phyloP scores from a whole-genome alignment of 352 stramenopile genomes.

The Phytophthora citrophthora region DNA sequence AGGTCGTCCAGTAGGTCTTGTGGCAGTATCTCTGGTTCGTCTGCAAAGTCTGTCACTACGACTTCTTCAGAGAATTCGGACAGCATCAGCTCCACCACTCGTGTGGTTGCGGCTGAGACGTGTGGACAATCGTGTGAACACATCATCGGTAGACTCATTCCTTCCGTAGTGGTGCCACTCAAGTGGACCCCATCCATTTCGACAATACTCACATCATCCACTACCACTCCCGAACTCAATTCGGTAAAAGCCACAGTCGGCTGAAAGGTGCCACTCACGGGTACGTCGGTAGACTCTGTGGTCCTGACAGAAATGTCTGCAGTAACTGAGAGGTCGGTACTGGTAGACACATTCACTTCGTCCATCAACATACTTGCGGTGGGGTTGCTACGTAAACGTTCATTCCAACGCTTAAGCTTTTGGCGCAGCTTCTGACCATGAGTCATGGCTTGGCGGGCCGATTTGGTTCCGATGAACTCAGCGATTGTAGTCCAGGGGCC shows the following conservation, averaged over 20 bases:
- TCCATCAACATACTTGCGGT: constrained; percentile 30
- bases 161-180: not conserved
- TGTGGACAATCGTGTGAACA: constrained; percentile 1
- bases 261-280: not conserved
- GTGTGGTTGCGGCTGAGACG: constrained; percentile 10
- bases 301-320: constrained; percentile 14
- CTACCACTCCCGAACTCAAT: not conserved
- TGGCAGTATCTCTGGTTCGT: constrained; percentile 24
- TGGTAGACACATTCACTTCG: constrained; percentile 10
- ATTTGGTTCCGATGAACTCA: constrained; percentile 54
- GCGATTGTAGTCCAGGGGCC: constrained; percentile 56
- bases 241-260: not conserved
- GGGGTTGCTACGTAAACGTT: constrained; percentile 38
- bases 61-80: constrained; percentile 25
- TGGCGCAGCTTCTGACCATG: constrained; percentile 59
- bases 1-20: constrained; percentile 32
- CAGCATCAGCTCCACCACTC: constrained; percentile 26
- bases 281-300: not conserved
- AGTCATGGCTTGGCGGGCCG: constrained; percentile 55
- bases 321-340: constrained; percentile 5
- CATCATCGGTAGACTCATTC: not conserved
- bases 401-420: constrained; percentile 55
- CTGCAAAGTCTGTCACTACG: constrained; percentile 18
- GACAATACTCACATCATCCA: constrained; percentile 18
- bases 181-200: constrained; percentile 11